Percentiles rank a stretch among this genome's conserved stretches.
Conservation (phyloP, 768 basidiomycete species). For the Lenzites betulinus region DNA sequence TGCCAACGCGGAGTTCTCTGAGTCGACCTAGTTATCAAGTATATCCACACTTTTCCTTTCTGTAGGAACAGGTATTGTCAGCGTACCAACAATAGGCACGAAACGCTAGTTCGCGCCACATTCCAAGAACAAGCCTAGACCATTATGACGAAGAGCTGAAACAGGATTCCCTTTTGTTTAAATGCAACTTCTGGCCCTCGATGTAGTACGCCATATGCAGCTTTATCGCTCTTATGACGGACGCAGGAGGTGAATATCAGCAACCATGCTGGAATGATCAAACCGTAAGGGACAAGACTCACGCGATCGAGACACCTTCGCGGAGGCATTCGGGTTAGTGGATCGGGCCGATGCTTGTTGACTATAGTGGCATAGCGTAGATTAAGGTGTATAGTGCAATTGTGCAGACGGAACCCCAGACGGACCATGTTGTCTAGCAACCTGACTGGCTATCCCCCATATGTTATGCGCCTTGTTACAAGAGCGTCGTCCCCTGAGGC, state of each 20-base stretch:
- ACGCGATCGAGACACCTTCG: neutral
- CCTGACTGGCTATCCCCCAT: neutral
- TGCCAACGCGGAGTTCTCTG: no score
- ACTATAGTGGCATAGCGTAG: no score
- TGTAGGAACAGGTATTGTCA: no score
- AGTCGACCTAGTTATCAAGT: no score
- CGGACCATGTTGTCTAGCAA: neutral
- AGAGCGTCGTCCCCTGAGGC: no score
- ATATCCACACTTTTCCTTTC: no score
- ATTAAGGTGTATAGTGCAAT: no score
- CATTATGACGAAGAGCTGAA: neutral
- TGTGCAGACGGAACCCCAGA: no score
- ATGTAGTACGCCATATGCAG: no score
- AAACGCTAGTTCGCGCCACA: no score
- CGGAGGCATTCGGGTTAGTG: neutral
- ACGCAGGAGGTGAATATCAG: neutral
- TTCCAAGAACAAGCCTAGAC: no score
- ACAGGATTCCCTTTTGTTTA: neutral
- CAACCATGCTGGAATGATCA: neutral
- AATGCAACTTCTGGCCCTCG: neutral
- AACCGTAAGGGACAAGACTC: constrained; percentile 2
- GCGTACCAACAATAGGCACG: no score
- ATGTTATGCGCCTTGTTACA: neutral
- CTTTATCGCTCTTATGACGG: neutral
- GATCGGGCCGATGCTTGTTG: neutral